A percentile compares a stretch with the other conserved stretches of the same genome.
Conservation (phyloP, 495 filamentous ascomycete species). For the Trichoderma parareesei region DNA sequence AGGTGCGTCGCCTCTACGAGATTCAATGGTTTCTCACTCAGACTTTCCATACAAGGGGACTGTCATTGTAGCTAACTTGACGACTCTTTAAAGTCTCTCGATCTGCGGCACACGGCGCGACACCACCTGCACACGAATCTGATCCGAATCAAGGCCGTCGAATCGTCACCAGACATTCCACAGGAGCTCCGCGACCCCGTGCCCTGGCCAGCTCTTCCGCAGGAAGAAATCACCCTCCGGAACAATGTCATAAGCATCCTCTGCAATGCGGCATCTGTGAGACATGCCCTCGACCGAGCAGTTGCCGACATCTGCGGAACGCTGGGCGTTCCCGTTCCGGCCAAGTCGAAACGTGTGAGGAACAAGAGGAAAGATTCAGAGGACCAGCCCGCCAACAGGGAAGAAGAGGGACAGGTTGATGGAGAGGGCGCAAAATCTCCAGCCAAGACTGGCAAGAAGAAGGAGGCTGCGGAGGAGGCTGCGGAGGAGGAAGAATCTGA, state of each 20-base stretch:
- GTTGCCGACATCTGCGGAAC: slow-evolving; percentile 54
- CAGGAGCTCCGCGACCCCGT: slow-evolving; percentile 43
- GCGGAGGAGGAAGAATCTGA: slow-evolving; percentile 16
- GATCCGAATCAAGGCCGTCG: slow-evolving; percentile 62
- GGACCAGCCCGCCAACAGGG: neutral
- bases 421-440: slow-evolving; percentile 13
- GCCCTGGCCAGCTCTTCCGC: slow-evolving; percentile 37
- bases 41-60: neutral
- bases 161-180: slow-evolving; percentile 38
- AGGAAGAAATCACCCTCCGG: slow-evolving; percentile 37
- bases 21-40: neutral
- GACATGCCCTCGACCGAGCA: slow-evolving; percentile 54
- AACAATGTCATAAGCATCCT: slow-evolving; percentile 75
- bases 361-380: slow-evolving; percentile 14
- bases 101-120: slow-evolving; percentile 56
- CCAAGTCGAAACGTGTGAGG: slow-evolving; percentile 21
- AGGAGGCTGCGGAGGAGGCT: slow-evolving; percentile 19
- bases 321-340: slow-evolving; percentile 49
- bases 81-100: slow-evolving; percentile 34
- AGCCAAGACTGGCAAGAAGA: slow-evolving; percentile 13
- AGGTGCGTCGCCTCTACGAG: neutral
- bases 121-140: slow-evolving; percentile 69
- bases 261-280: slow-evolving; percentile 67
- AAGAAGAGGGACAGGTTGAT: slow-evolving; percentile 23
- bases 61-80: neutral